Evolutionary conservation across 1,139 yeast genomes (phyloP), one percentile per base, ranked within the genome.

Genomic region (Sugiyamaella paludigena): DNA sequence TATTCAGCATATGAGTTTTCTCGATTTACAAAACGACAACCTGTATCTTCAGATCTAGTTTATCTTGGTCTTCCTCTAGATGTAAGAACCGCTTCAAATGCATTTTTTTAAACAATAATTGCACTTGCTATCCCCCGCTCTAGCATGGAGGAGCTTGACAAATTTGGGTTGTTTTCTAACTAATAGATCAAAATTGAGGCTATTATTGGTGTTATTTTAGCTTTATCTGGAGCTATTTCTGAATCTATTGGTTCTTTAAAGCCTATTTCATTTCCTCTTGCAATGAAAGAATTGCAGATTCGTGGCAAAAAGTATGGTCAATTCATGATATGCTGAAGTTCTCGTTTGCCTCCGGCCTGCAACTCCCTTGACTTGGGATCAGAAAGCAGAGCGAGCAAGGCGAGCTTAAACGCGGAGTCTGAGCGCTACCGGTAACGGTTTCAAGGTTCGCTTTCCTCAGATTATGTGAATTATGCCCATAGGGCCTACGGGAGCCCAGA

Each of bases 1-100:
- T 68, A 66, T 47, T 68, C 72, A 13, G 64, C 68, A n/a, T 63
- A 64, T 45, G 72, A 68, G 51, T 62, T 61, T 47, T 61, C 65
- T 9, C 53, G 58, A 40, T 50, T 60, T 43, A 49, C 59, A 40
- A 64, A 65, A 48, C 58, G 55, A 28, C 51, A 51, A 27, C 59
- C 62, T 3, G 40, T 44, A 13, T 49, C 59, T 11, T 48, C 59
- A 8, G 40, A 48, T 11, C 40, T 55, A 45, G 52, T 49, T 34
- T 47, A 48, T 19, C 51, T 53, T 10, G 53, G 48, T n/a, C 51
- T 63, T 26, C 67, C 67, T 13, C 36, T 61, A 16, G 67, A 63
- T 51, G 67, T 63, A 51, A 35, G 67, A 57, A 19, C 12, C n/a
- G n/a, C n/a, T n/a, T n/a, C n/a, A n/a, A n/a, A n/a, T n/a, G n/a